phyloP scores from a whole-genome alignment of 169 alveolate species.

The Sarcocystis neurona region DNA sequence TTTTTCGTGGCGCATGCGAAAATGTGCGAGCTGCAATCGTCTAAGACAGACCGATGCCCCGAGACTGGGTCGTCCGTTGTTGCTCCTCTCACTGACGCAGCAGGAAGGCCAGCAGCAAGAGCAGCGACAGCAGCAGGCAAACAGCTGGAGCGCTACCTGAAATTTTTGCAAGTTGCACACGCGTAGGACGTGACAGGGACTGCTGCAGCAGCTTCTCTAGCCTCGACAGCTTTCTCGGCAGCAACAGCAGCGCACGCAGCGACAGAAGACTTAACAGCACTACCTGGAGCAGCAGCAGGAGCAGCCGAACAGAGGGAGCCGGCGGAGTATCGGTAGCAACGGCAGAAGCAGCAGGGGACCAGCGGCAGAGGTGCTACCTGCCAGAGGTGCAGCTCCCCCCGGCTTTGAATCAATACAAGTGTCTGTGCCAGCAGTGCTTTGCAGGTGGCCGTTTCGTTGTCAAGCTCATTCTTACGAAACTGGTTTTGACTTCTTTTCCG shows the following conservation, averaged over 20 bases:
- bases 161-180: too few species aligned
- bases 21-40: too few species aligned
- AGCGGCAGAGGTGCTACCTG: neutral
- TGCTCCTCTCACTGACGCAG: neutral
- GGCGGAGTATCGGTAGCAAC: neutral
- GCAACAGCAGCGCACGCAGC: constrained; percentile 12
- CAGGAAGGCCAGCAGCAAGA: neutral
- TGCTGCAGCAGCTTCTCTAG: neutral
- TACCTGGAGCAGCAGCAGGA: neutral
- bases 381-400: neutral
- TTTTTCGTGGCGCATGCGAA: neutral
- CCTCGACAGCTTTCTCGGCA: neutral
- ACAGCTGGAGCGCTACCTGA: too few species aligned
- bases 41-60: too few species aligned
- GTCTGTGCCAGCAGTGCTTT: neutral
- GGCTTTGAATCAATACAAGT: neutral
- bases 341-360: neutral
- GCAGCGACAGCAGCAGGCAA: constrained; percentile 28
- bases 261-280: neutral
- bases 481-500: neutral
- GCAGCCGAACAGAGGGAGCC: neutral
- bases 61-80: neutral
- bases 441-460: neutral
- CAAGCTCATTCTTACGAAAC: neutral
- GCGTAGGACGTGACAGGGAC: neutral